Percentiles rank a stretch among this genome's conserved stretches.
Evolutionary conservation across 2,329 filamentous ascomycete species (phyloP).

Genomic region (Diplodia intermedia): DNA sequence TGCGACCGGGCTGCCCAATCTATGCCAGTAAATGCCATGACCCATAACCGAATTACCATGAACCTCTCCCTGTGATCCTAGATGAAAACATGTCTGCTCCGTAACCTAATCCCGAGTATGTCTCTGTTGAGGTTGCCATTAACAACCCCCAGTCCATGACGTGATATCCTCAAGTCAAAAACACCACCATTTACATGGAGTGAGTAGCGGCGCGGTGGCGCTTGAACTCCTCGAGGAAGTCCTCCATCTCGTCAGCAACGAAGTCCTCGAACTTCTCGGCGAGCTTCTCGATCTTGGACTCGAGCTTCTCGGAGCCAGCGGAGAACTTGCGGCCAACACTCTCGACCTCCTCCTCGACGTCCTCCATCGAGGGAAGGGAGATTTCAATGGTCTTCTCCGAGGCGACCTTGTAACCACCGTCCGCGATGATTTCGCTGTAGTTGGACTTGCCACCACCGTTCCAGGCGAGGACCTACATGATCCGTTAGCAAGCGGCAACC

Average conservation of each 20-base stretch:
- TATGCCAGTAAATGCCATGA: slow-evolving; percentile 31
- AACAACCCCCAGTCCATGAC: background rate
- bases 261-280: slow-evolving; percentile 55
- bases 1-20: slow-evolving; percentile 25
- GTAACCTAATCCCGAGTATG: slow-evolving; percentile 6
- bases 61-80: slow-evolving; percentile 16
- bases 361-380: slow-evolving; percentile 37
- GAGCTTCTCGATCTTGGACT: slow-evolving; percentile 58
- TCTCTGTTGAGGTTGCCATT: slow-evolving; percentile 13
- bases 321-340: slow-evolving; percentile 47
- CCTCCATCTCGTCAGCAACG: slow-evolving; percentile 57
- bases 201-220: slow-evolving; percentile 25
- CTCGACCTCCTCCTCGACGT: slow-evolving; percentile 43
- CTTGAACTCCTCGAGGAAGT: slow-evolving; percentile 63
- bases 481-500: slow-evolving; percentile 37
- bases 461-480: slow-evolving; percentile 80
- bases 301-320: slow-evolving; percentile 50
- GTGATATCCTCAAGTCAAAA: background rate
- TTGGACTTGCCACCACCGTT: slow-evolving; percentile 96
- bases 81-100: slow-evolving; percentile 27
- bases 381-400: slow-evolving; percentile 34
- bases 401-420: slow-evolving; percentile 71
- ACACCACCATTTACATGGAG: slow-evolving; percentile 23
- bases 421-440: slow-evolving; percentile 80
- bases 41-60: slow-evolving; percentile 20